Conservation (phyloP, 2,329 filamentous ascomycete genomes). For the Penicillium sp. region DNA sequence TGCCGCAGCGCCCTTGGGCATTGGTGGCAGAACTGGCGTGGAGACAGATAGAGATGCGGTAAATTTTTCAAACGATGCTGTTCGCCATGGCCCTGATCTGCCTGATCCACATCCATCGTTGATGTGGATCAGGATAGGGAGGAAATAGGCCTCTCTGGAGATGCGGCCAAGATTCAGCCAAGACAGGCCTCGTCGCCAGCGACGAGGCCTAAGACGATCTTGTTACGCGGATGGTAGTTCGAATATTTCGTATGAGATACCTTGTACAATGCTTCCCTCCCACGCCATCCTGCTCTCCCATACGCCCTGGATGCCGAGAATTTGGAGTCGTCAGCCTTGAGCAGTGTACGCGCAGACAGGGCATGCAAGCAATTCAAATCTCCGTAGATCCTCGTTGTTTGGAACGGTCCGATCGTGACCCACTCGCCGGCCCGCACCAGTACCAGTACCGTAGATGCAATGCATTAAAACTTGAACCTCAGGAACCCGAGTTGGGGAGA, state of each 20-base stretch:
- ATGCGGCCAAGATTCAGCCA: background rate
- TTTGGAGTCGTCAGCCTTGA: background rate
- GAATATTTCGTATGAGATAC: background rate
- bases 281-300: background rate
- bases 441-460: background rate
- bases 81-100: background rate
- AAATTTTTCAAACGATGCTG: constrained; percentile 52
- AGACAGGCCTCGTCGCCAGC: background rate
- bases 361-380: background rate
- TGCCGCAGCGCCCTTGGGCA: constrained; percentile 49
- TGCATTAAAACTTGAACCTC: background rate
- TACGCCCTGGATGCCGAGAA: background rate
- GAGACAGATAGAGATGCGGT: constrained; percentile 48
- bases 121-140: background rate
- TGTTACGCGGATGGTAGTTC: background rate
- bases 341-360: background rate
- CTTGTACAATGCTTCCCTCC: no score
- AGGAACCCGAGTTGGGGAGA: background rate
- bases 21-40: constrained; percentile 52
- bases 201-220: background rate
- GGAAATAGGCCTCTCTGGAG: background rate
- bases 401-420: background rate
- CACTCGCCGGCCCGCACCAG: background rate
- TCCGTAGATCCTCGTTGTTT: background rate
- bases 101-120: no score